Evolutionary conservation across 2,329 filamentous ascomycete genomes (phyloP), one percentile per base, ranked within the genome.

Genomic region (Daldinia sp.): DNA sequence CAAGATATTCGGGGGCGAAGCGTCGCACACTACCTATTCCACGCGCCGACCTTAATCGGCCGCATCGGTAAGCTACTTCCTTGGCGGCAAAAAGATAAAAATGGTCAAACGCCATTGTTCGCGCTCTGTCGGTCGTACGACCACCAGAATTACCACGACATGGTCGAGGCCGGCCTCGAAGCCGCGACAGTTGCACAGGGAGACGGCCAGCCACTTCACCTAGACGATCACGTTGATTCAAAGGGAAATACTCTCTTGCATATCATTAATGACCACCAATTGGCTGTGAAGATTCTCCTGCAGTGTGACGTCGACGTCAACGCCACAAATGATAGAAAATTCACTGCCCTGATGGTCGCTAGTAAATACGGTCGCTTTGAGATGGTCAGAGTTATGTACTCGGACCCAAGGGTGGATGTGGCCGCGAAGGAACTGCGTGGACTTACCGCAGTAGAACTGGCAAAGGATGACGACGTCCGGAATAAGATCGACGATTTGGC

Each of bases 341-440:
- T 99, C 77, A 99, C 97, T 0, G 91, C 96, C 1, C 84, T 99
- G 63, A 99, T 99, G 96, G 92, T 99, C 69, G 95, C 95, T 6
- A 98, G 95, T 86, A 99, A 99, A 79, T 99, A 98, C 77, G 96
- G 96, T 37, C 89, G 96, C 69, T 92, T 97, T 60, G 96, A 98
- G 74, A 93, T 97, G 85, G 95, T 99, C 18, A 87, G 94, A 65
- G 90, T 91, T 9, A 85, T 99, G 5, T 98, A 97, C 79, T 88
- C 91, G 46, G 96, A 99, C 77, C 88, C 93, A 26, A 86, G 97
- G 73, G 93, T 98, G 4, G 96, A 99, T 77, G 82, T 95, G 13
- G 89, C 91, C 46, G 89, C 94, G 33, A 92, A 92, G 78, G 97
- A 99, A 78, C 82, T 93, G 15, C 89, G 96, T 66, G 96, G 96